Evolutionary conservation across 352 stramenopile species (phyloP), one percentile per base, ranked within the genome.

Genomic region (Peronospora destructor): DNA sequence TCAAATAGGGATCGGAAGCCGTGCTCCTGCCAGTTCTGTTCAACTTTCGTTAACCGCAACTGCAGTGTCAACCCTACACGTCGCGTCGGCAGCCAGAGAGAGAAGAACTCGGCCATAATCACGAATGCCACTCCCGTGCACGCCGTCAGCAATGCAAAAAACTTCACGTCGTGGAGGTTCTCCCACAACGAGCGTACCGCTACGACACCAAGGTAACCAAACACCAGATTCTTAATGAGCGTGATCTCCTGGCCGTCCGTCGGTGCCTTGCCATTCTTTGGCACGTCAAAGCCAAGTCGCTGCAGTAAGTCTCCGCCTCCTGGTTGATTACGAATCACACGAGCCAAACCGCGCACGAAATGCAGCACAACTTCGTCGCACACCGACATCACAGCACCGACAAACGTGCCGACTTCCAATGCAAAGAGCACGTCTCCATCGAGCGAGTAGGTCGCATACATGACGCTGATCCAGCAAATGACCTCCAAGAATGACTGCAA

Each of bases 401-500:
- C 74, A 26, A 88, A 84, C 14, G 74, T 86, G 30, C 76, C 77
- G 32, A 89, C 68, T 51, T 91, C 59, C 9, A 86, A 50, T 17
- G 81, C 77, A 12, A 81, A 61, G 5, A 88, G 53, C 33, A 61
- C 56, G 55, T 91, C 76, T 21, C 59, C 59, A 28, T 84, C 71
- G 10, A 89, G 55, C 48, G 68, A 84, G 43, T 77, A 84, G 23
- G 76, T 65, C 4, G 68, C 77, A 52, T 64, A 72, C 50, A 74
- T 87, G 41, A 89, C 76, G 59, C 76, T 88, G 17, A 35, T 57
- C 77, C 77, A 91, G 57, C 77, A 81, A 10, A 73, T 61, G 7
- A 89, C 47, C 49, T 91, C 80, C n/a, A 91, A 40, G 44, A 91
- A 91, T 13, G 77, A 89, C 59, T 87, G 80, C 52, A 91, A 58